phyloP scores from a whole-genome alignment of 805 yeast genomes.

The Jamesozyma jinghongensis region DNA sequence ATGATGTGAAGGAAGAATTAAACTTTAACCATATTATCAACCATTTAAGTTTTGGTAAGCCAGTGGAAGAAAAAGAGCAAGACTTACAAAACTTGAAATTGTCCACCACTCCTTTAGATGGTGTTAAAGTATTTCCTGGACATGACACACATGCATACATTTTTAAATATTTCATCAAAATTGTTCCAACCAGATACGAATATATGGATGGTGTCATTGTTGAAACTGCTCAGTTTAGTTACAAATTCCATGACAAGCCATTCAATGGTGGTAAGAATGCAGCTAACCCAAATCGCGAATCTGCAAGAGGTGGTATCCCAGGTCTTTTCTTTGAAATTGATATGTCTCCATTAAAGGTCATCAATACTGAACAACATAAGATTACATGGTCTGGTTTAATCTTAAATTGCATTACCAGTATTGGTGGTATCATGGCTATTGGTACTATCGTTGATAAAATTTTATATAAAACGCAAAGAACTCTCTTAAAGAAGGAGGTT shows the following conservation, averaged over 20 bases:
- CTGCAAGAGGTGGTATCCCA: slow-evolving; percentile 85
- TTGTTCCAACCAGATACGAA: slow-evolving; percentile 83
- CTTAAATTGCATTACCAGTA: slow-evolving; percentile 74
- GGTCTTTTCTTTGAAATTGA: slow-evolving; percentile 84
- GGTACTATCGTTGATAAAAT: slow-evolving; percentile 85
- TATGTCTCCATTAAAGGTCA: slow-evolving; percentile 85
- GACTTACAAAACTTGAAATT: slow-evolving; percentile 6
- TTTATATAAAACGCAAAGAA: slow-evolving; percentile 82
- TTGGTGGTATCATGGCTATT: slow-evolving; percentile 93
- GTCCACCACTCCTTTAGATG: slow-evolving; percentile 60
- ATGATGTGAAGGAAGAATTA: slow-evolving; percentile 48
- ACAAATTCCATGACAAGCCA: slow-evolving; percentile 82
- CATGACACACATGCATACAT: slow-evolving; percentile 47
- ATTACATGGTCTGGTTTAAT: slow-evolving; percentile 78
- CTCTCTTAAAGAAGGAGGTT: slow-evolving; percentile 30
- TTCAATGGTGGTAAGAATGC: slow-evolving; percentile 75
- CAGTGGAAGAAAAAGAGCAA: slow-evolving; percentile 3
- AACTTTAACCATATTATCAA: slow-evolving; percentile 71
- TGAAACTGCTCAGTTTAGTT: slow-evolving; percentile 87
- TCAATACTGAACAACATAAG: slow-evolving; percentile 59
- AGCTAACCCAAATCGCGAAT: slow-evolving; percentile 65
- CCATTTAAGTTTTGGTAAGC: slow-evolving; percentile 72
- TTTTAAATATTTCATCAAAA: slow-evolving; percentile 73
- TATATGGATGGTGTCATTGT: slow-evolving; percentile 38
- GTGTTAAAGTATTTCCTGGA: slow-evolving; percentile 29